These are phyloP conservation scores for Cutaneotrichosporon cavernicola DNA, from an alignment of 1,284 basidiomycete genomes.

Conservation along the genomic window DNA sequence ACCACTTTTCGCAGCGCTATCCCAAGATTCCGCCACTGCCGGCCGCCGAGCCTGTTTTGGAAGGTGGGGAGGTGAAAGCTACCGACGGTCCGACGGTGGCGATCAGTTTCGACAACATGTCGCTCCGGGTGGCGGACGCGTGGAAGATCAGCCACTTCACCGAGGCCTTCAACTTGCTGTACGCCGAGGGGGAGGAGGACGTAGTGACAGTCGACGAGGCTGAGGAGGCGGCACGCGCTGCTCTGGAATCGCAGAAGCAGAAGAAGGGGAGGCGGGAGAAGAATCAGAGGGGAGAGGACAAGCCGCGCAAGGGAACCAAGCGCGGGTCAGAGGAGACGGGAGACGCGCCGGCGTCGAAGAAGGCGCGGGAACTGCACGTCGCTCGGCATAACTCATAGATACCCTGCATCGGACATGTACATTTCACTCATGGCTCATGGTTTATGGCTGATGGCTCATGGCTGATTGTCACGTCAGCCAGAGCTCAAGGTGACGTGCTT, in stretches of 20 bases:
- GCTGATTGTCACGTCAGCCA: too few species aligned
- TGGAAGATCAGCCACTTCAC: conserved; percentile 76
- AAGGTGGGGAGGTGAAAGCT: neutral
- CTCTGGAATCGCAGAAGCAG: conserved; percentile 1
- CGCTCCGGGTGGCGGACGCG: conserved; percentile 70
- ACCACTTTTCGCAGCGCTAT: conserved; percentile 93
- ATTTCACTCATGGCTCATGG: neutral
- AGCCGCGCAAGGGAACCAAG: conserved; percentile 6
- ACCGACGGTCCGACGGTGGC: conserved; percentile 57
- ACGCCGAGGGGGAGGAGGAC: conserved; percentile 62
- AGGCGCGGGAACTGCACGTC: neutral
- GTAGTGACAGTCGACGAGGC: conserved; percentile 1
- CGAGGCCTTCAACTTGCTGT: conserved; percentile 67
- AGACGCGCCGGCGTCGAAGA: conserved; percentile 14
- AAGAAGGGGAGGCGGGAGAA: neutral
- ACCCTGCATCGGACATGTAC: conserved; percentile 9
- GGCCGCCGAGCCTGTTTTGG: conserved; percentile 11
- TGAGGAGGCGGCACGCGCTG: neutral
- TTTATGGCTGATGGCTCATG: too few species aligned
- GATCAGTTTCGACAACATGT: conserved; percentile 77
- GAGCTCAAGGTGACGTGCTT: too few species aligned
- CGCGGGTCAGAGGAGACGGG: conserved; percentile 4
- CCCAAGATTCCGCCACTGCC: conserved; percentile 70
- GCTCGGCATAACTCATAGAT: neutral
- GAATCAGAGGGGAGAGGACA: neutral